Percentiles rank a stretch among this genome's conserved stretches.
phyloP scores from a whole-genome alignment of 164 flowering plant species.

The Euptelea pleiosperma region DNA sequence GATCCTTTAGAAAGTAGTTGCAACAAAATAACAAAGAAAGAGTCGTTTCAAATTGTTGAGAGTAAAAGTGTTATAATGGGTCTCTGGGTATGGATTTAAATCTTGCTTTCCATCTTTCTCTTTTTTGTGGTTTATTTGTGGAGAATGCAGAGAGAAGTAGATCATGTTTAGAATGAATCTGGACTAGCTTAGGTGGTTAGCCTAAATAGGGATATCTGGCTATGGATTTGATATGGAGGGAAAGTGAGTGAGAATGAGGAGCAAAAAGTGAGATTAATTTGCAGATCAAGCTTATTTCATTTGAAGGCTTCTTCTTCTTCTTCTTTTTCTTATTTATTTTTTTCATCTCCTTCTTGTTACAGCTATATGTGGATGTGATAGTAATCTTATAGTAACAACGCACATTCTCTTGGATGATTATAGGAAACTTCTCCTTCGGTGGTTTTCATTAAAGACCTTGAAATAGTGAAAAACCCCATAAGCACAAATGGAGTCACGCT shows the following conservation, averaged over 20 bases:
- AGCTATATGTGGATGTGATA: background rate
- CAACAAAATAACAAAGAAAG: no score
- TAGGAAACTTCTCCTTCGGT: constrained; percentile 80
- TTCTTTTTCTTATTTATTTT: background rate
- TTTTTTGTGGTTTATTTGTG: no score
- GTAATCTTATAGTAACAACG: background rate
- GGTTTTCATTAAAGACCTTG: constrained; percentile 67
- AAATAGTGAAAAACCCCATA: constrained; percentile 38
- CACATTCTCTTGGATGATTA: constrained; percentile 12
- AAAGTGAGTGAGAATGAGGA: background rate
- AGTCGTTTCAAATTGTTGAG: no score
- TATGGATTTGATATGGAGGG: background rate
- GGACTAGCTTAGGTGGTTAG: constrained; percentile 1
- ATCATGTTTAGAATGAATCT: no score
- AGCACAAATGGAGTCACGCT: constrained; percentile 18
- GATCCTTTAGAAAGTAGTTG: no score
- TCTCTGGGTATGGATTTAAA: no score
- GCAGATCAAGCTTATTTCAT: background rate
- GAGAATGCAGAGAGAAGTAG: no score
- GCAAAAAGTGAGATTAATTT: background rate
- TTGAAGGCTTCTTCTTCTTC: background rate
- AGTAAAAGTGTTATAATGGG: no score
- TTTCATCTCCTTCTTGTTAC: background rate
- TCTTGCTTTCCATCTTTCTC: no score
- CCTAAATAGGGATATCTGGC: no score